These are phyloP conservation scores for Lolium multiflorum DNA, from an alignment of 176 grass and related monocot species.

Conservation along the genomic window DNA sequence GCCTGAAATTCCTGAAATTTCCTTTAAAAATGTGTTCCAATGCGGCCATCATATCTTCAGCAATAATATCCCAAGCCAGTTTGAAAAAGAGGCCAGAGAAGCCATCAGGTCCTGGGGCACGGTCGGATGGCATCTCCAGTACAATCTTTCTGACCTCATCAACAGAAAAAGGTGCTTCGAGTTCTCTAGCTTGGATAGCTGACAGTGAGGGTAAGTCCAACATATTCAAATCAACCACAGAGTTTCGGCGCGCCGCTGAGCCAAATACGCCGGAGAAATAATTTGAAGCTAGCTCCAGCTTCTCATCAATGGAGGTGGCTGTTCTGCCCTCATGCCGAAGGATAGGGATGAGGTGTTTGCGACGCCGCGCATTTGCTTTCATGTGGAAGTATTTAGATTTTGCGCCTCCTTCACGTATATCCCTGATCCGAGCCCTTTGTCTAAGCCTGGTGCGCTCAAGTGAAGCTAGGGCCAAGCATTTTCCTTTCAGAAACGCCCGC, in stretches of 20 bases:
- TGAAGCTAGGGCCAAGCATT: neutral
- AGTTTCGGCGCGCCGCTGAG: no score
- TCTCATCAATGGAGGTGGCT: neutral
- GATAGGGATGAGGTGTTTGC: neutral
- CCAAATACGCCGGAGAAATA: neutral
- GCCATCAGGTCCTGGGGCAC: neutral
- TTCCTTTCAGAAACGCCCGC: neutral
- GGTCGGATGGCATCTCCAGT: neutral
- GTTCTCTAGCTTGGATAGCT: no score
- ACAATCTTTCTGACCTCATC: neutral
- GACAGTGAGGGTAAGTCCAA: neutral
- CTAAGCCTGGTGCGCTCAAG: neutral
- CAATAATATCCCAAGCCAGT: neutral
- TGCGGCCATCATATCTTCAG: neutral
- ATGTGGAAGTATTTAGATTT: neutral
- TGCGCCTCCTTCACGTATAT: neutral
- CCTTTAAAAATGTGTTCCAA: no score
- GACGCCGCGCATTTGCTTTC: neutral
- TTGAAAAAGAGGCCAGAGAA: neutral
- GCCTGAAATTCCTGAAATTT: no score
- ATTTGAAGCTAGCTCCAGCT: neutral
- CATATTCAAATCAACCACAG: neutral
- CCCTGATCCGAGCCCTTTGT: neutral
- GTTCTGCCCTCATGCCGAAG: neutral
- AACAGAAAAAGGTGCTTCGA: neutral